Evolutionary conservation across 768 basidiomycete genomes (phyloP), one percentile per base, ranked within the genome.

Genomic region (Suillus hirtellus): DNA sequence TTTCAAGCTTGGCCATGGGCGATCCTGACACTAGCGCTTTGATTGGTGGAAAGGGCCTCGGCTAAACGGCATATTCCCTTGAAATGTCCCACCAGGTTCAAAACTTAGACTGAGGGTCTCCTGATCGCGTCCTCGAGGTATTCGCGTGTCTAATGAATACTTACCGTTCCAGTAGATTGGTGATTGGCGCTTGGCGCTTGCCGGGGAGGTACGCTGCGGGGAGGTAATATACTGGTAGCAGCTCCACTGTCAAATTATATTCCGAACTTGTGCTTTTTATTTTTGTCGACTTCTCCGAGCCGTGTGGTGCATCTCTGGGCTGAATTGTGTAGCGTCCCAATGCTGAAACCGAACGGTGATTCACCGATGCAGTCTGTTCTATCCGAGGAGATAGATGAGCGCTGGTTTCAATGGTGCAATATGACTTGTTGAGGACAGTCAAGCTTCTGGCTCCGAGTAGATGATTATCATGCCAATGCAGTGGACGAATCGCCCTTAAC

Each of bases 111-210:
- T 19, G 43, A 21, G 72, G 72, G 67, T 71, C 55, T 56, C 63
- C 63, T 65, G 71, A 67, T 65, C 64, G 67, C 72, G 65, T 76
- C 74, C 73, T 75, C 75, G 73, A 75, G 74, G 74, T 67, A 68
- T 64, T 70, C 70, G 67, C 72, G 67, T 75, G 76, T 73, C 46
- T 37, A 53, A 52, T 53, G 17, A 61, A 61, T 55, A 62, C 37
- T 60, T 66, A 63, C 49, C 58, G 54, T 63, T 56, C 66, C 67
- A 37, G 64, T 65, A 38, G 42, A 44, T n/a, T 46, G 44, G n/a
- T 10, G n/a, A 21, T 47, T 31, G 31, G 31, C 31, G 10, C 35
- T 10, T 50, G 44, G 59, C 59, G 31, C 63, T 59, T 66, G 43
- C 60, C 61, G 66, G 68, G 24, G 42, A 27, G 17, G 35, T 4